phyloP scores from a whole-genome alignment of 495 filamentous ascomycete species.

The Daldinia vernicosa region DNA sequence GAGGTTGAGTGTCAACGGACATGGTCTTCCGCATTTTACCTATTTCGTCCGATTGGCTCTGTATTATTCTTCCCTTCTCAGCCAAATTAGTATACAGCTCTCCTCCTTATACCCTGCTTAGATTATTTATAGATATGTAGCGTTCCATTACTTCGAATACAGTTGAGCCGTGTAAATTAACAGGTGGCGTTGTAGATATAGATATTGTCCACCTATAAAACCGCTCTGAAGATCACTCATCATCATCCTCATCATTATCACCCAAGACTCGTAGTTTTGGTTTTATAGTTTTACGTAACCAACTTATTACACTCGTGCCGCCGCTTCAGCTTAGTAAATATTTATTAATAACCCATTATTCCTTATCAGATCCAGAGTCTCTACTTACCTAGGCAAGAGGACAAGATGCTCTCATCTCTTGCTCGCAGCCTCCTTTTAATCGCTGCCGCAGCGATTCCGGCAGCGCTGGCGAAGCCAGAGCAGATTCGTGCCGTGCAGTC shows the following conservation, averaged over 20 bases:
- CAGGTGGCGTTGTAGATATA: conserved; percentile 12
- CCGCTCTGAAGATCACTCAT: conserved; percentile 24
- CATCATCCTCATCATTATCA: neutral
- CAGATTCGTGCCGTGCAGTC: conserved; percentile 54
- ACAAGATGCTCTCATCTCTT: conserved; percentile 33
- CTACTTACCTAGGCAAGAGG: neutral
- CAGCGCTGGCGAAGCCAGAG: conserved; percentile 49
- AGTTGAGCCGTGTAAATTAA: conserved; percentile 28
- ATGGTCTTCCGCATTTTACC: conserved; percentile 38
- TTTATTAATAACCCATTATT: neutral
- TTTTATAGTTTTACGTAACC: neutral
- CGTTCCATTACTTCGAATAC: conserved; percentile 12
- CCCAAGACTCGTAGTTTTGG: neutral
- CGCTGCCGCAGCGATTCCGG: conserved; percentile 16
- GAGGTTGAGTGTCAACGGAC: conserved; percentile 23
- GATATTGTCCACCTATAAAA: conserved; percentile 10
- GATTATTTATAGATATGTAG: conserved; percentile 14
- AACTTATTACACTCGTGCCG: neutral
- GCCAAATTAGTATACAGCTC: conserved; percentile 7
- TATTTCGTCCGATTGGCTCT: conserved; percentile 26
- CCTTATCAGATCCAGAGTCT: neutral
- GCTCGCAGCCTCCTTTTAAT: conserved; percentile 13
- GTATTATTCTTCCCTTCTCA: conserved; percentile 22
- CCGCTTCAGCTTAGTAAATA: neutral
- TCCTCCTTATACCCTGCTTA: neutral